A percentile compares a stretch with the other conserved stretches of the same genome.
These are phyloP conservation scores for Kokia cookei DNA, from an alignment of 441 rosid species.

Conservation along the genomic window DNA sequence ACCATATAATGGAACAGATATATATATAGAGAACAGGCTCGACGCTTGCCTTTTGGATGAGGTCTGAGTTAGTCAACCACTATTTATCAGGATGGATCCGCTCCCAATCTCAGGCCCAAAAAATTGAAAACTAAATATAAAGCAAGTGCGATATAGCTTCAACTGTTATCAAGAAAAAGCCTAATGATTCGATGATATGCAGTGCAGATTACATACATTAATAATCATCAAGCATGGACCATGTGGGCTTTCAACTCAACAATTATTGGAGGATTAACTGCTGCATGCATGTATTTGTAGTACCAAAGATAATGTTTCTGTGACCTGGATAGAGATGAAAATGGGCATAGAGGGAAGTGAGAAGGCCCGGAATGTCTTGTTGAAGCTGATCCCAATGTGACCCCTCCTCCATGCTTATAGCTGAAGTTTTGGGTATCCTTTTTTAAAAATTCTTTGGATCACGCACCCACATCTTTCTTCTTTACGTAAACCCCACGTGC, in stretches of 20 bases:
- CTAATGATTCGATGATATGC: not conserved
- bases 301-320: not conserved
- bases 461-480: slow-evolving; percentile 22
- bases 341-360: not conserved
- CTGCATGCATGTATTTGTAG: not conserved
- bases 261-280: not conserved
- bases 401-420: slow-evolving; percentile 13
- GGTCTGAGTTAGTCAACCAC: not conserved
- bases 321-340: not conserved
- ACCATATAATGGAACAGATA: too few relatives aligned
- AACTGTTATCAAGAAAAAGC: not conserved
- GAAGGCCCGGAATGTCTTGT: slow-evolving; percentile 30
- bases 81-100: too few relatives aligned
- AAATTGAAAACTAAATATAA: not conserved
- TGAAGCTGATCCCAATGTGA: slow-evolving; percentile 27
- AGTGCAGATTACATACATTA: not conserved
- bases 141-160: not conserved
- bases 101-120: not conserved
- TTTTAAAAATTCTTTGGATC: slow-evolving; percentile 24
- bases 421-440: slow-evolving; percentile 18
- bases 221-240: not conserved
- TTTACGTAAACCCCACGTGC: slow-evolving; percentile 28
- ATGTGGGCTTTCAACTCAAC: not conserved
- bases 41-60: not conserved
- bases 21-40: not conserved